phyloP scores from a whole-genome alignment of 371 early-diverging fungal species.

The Apophysomyces ossiformis region DNA sequence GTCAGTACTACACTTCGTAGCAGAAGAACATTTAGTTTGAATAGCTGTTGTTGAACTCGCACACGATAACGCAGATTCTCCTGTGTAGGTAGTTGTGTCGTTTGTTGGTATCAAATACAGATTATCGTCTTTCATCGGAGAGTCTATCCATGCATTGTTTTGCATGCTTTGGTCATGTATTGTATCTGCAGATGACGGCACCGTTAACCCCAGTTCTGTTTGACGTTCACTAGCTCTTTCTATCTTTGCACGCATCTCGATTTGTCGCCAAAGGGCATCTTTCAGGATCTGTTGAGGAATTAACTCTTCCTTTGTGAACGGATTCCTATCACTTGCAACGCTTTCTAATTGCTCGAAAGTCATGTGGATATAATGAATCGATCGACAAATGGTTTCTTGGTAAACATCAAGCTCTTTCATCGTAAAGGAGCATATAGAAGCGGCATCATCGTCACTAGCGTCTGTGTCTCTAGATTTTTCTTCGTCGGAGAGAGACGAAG shows the following conservation, averaged over 20 bases:
- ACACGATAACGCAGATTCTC: conserved; percentile 40
- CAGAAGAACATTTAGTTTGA: conserved; percentile 7
- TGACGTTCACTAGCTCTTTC: conserved; percentile 49
- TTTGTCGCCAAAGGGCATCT: conserved; percentile 62
- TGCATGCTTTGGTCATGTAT: background rate
- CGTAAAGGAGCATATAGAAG: background rate
- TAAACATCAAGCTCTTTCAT: conserved; percentile 33
- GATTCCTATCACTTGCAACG: conserved; percentile 49
- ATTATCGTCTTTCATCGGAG: background rate
- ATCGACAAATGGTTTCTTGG: conserved; percentile 34
- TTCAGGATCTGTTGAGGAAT: conserved; percentile 42
- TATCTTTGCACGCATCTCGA: conserved; percentile 49
- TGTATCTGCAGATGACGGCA: background rate
- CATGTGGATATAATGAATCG: conserved; percentile 63
- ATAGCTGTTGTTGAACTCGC: conserved; percentile 24
- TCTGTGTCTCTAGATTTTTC: background rate
- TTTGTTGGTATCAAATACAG: conserved; percentile 49
- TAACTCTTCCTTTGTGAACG: conserved; percentile 39
- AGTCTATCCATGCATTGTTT: background rate
- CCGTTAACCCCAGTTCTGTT: conserved; percentile 36
- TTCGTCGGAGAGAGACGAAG: background rate
- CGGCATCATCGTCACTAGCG: conserved; percentile 7
- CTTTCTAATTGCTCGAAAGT: conserved; percentile 56
- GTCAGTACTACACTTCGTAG: conserved; percentile 3
- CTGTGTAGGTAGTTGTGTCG: conserved; percentile 59